These are phyloP conservation scores for Pholiota conissans DNA, from an alignment of 768 basidiomycete species.

Conservation along the genomic window DNA sequence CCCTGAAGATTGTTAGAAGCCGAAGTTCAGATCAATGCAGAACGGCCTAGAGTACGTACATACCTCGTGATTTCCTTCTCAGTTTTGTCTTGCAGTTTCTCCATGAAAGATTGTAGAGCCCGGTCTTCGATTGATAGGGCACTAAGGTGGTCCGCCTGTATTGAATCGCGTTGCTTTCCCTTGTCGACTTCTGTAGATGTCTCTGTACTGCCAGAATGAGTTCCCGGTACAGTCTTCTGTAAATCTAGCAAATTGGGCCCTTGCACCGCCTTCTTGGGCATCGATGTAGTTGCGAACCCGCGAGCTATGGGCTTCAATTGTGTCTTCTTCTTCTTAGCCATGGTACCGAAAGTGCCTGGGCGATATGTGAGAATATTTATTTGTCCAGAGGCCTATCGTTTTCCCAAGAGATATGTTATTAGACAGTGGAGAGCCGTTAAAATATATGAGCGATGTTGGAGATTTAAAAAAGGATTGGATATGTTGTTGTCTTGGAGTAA, in stretches of 20 bases:
- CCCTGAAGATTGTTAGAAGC: constrained; percentile 21
- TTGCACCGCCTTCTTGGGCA: constrained; percentile 67
- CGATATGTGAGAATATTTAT: too few relatives aligned
- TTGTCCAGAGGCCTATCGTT: too few relatives aligned
- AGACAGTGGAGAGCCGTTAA: too few relatives aligned
- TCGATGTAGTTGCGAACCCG: constrained; percentile 80
- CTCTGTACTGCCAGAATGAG: neutral
- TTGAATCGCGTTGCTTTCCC: neutral
- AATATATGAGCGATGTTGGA: too few relatives aligned
- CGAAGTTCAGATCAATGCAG: neutral
- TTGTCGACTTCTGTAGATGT: neutral
- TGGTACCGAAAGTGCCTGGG: constrained; percentile 21
- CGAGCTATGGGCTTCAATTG: constrained; percentile 73
- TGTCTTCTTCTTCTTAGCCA: constrained; percentile 87
- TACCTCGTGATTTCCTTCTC: constrained; percentile 84
- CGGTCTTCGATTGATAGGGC: constrained; percentile 48
- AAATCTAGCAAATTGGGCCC: neutral
- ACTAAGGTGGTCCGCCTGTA: constrained; percentile 17
- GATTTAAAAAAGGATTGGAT: too few relatives aligned
- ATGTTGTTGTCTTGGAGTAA: too few relatives aligned
- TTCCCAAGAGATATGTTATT: too few relatives aligned
- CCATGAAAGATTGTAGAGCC: constrained; percentile 70
- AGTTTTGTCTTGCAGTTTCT: constrained; percentile 82
- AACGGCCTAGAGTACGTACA: neutral
- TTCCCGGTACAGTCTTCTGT: neutral